Base-by-base conservation (phyloP, 2,329 filamentous ascomycete genomes). In the Ascosphaera apis region DNA sequence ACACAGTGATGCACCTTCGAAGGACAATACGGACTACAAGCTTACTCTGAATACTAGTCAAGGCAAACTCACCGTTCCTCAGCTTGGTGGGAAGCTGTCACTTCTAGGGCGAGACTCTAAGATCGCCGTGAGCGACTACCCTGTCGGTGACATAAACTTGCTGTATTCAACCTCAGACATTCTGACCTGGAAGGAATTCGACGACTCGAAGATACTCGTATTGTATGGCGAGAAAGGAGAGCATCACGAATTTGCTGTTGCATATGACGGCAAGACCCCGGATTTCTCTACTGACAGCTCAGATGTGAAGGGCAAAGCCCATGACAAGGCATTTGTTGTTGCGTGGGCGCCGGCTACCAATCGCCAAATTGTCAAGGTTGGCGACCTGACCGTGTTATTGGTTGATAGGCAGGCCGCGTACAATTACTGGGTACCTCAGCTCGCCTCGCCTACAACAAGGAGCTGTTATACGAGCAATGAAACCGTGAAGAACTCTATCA, bases 1-100 rank as follows among this genome's bases (percentile, higher is more conserved):
- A 27, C 78, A 86, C 46, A 52, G 66, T 0, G 66, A 72, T 37
- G 81, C 77, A 47, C 65, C 67, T n/a, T 66, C 63, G 12, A 54
- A 62, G 0, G 60, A 53, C 0, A 63, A 67, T 0, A 68, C 68
- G 0, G 54, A 59, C 0, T 86, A 83, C 49, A 71, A 61, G 12
- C 56, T 83, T 23, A 72, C 54, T 1, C 52, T 86, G 0, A 46
- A 52, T 5, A 59, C 56, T 7, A 57, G 55, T 40, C 45, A 47
- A 28, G 57, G 57, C 11, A 41, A 46, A 2, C 15, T 61, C 32
- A 57, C 49, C 0, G 46, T 60, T 34, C 57, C 57, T 16, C 57
- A 59, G 37, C 47, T 58, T 7, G 53, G 50, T 15, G 53, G 55
- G 6, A 47, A 42, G 3, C 44, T 61, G 21, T 51, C 51, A 2